A percentile compares a stretch with the other conserved stretches of the same genome.
phyloP scores from a whole-genome alignment of 495 filamentous ascomycete genomes.

The Penicillium chermesinum region DNA sequence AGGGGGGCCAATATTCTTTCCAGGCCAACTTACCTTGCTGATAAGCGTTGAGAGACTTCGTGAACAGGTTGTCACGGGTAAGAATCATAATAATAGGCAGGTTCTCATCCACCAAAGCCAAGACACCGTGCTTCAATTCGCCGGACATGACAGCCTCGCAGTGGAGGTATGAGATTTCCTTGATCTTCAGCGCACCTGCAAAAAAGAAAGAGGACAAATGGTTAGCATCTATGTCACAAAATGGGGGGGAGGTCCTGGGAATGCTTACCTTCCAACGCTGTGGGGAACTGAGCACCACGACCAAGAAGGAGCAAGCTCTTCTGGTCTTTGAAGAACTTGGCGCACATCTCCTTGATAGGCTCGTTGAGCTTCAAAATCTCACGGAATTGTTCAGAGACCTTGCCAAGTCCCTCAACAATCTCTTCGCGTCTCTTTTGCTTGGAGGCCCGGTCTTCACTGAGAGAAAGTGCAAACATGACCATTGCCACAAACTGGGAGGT shows the following conservation, averaged over 20 bases:
- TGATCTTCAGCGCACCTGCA: conserved; percentile 86
- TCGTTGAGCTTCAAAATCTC: conserved; percentile 85
- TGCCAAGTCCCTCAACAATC: conserved; percentile 88
- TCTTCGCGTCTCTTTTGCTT: conserved; percentile 91
- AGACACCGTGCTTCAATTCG: conserved; percentile 95
- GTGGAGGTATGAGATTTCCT: conserved; percentile 99
- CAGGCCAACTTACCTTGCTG: conserved; percentile 72
- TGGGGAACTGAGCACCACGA: conserved; percentile 92
- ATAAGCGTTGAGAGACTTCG: conserved; percentile 96
- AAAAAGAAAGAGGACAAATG: background rate
- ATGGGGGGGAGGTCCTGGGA: no score
- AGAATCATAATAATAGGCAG: conserved; percentile 99
- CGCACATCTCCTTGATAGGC: conserved; percentile 86
- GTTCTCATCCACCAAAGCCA: conserved; percentile 95
- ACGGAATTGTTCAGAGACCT: conserved; percentile 87
- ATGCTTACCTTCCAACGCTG: conserved; percentile 79
- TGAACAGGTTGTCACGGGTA: conserved; percentile 90
- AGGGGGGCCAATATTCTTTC: background rate
- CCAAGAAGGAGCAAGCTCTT: conserved; percentile 92
- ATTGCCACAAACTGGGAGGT: conserved; percentile 98
- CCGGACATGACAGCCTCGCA: conserved; percentile 99
- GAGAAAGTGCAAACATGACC: conserved; percentile 97
- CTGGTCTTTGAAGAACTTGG: conserved; percentile 89
- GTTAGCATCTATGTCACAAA: no score
- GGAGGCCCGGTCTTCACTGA: conserved; percentile 92